phyloP scores from a whole-genome alignment of 108 stramenopile species.

The Seminavis robusta region DNA sequence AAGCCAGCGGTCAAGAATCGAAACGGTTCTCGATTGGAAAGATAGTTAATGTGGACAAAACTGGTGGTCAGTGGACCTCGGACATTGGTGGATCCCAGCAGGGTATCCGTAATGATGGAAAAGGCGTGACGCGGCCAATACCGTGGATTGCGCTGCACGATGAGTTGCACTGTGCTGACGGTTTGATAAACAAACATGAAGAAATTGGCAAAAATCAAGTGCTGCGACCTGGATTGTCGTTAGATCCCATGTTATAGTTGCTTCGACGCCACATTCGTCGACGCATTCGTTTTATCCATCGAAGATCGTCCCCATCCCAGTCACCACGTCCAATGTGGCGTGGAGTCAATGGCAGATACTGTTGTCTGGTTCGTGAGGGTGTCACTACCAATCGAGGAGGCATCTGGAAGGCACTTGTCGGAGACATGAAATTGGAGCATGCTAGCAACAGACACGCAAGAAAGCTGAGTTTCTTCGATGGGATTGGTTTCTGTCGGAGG shows the following conservation, averaged over 20 bases:
- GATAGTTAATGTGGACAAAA: conserved; percentile 45
- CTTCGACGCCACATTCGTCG: conserved; percentile 11
- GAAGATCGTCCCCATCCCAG: conserved; percentile 47
- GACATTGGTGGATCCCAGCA: conserved; percentile 23
- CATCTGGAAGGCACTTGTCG: too few species aligned
- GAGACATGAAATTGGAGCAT: too few species aligned
- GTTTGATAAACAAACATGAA: conserved; percentile 58
- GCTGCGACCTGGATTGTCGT: neutral
- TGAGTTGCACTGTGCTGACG: conserved; percentile 37
- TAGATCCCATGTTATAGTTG: neutral
- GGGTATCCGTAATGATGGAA: conserved; percentile 26
- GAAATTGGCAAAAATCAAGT: conserved; percentile 37
- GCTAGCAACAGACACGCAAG: too few species aligned
- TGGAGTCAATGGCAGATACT: too few species aligned
- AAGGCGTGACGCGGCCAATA: conserved; percentile 40
- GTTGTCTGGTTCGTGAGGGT: too few species aligned
- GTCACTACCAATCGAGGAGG: too few species aligned
- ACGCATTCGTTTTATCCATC: conserved; percentile 16
- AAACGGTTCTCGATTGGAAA: conserved; percentile 53
- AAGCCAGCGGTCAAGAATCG: conserved; percentile 75
- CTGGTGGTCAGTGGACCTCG: conserved; percentile 48
- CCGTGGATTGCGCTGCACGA: conserved; percentile 44
- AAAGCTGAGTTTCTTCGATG: too few species aligned
- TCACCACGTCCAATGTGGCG: too few species aligned
- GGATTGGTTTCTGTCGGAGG: too few species aligned